Conservation (phyloP, 2,329 filamentous ascomycete species). For the Myrmaecium sp. region DNA sequence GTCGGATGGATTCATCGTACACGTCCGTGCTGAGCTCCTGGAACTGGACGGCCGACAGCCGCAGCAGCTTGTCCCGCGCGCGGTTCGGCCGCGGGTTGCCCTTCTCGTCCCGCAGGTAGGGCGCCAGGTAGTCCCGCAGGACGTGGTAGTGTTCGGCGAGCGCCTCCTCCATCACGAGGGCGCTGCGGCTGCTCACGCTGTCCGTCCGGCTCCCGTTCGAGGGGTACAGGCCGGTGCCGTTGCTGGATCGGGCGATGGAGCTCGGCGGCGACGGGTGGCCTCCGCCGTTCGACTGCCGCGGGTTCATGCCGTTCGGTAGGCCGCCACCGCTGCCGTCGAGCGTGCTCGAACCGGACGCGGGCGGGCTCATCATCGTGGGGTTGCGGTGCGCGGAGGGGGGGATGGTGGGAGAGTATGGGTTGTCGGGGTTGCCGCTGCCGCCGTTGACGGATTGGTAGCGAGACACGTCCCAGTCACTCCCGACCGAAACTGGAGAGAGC, state of each 20-base stretch:
- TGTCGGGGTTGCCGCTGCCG: constrained; percentile 20
- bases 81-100: constrained; percentile 63
- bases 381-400: constrained; percentile 14
- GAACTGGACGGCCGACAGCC: constrained; percentile 82
- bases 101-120: constrained; percentile 56
- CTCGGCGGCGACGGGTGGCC: constrained; percentile 67
- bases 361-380: constrained; percentile 13
- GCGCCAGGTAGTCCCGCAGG: constrained; percentile 58
- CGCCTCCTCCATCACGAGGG: constrained; percentile 45
- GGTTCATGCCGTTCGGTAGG: constrained; percentile 37
- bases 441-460: constrained; percentile 21
- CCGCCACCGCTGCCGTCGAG: no score
- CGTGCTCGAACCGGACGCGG: constrained; percentile 20
- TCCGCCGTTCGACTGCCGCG: constrained; percentile 18
- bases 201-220: constrained; percentile 34
- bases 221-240: constrained; percentile 52
- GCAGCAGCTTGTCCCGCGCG: constrained; percentile 83
- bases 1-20: constrained; percentile 80
- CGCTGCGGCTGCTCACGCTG: constrained; percentile 39
- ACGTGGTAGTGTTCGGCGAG: constrained; percentile 69
- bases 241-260: constrained; percentile 73
- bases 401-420: constrained; percentile 20
- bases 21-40: constrained; percentile 96
- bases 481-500: constrained; percentile 22
- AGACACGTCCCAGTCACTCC: constrained; percentile 22